Base-by-base conservation (phyloP, 1,139 yeast species). In the Pichia sp. region DNA sequence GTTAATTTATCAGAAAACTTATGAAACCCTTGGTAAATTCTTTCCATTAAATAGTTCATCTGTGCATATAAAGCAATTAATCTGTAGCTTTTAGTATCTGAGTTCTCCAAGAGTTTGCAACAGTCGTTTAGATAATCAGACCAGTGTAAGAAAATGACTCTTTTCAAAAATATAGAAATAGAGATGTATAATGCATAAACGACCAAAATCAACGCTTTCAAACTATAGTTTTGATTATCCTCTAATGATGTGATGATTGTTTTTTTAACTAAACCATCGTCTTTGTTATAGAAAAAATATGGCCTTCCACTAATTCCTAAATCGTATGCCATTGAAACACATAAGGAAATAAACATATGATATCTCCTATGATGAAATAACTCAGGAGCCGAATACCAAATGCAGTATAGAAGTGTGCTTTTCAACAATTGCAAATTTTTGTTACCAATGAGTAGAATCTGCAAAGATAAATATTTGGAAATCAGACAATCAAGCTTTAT, bases 311-410 rank as follows among this genome's bases (percentile, higher is more conserved):
- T 77, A 6, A 86, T 71, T 0, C 95, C 95, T 48, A 87, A 62
- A 59, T 88, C 96, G 52, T 79, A 82, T 2, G 85, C 73, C 63
- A 88, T 67, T 3, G 82, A 71, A n/a, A 82, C 78, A 42, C 88
- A 77, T 31, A 85, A 65, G 8, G 77, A 70, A 46, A 81, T 77
- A 52, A 85, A 70, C 46, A 86, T 65, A 59, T 85, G 94, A 52
- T 81, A 81, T 44, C 95, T 75, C 49, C 94, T 76, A 55, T 84
- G 85, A 52, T 80, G 84, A 52, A 85, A 84, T 53, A 85, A 67
- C 61, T 86, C 95, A 0, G 95, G 87, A 5, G 86, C 77, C 53
- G 84, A 85, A 60, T 86, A 86, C 95, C 95, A 88, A 34, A 81
- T 62, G 36, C 84, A 74, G 44, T 85, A 64, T 3, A 85, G 56